phyloP scores from a whole-genome alignment of 176 grass and related monocot species.

The Avena atlantica region DNA sequence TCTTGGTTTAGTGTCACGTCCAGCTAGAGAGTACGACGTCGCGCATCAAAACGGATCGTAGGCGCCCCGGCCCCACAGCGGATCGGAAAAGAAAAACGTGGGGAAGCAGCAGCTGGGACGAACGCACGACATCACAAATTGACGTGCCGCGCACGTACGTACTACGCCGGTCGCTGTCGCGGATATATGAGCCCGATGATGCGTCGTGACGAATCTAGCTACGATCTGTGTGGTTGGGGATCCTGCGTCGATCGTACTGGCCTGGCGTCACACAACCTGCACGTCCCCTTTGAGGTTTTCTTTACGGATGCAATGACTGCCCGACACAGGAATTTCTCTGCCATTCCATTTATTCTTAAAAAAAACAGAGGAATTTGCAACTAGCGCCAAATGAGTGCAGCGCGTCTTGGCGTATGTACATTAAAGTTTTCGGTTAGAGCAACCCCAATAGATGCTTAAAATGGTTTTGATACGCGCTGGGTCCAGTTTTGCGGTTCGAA shows the following conservation, averaged over 20 bases:
- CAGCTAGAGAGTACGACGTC: not conserved
- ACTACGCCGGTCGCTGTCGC: not conserved
- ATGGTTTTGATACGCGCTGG: too few species aligned
- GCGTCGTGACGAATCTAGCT: constrained; percentile 5
- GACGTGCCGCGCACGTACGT: not conserved
- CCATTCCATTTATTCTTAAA: too few species aligned
- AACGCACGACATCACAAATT: not conserved
- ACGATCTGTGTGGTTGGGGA: constrained; percentile 12
- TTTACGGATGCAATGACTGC: not conserved
- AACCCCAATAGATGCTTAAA: too few species aligned
- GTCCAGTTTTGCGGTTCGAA: too few species aligned
- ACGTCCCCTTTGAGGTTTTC: not conserved
- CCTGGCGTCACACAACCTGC: not conserved
- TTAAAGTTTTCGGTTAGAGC: too few species aligned
- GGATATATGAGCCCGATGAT: not conserved
- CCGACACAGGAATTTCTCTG: too few species aligned
- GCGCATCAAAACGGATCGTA: not conserved
- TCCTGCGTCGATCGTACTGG: not conserved
- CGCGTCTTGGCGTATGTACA: too few species aligned
- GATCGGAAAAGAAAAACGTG: constrained; percentile 23
- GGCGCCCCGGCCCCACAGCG: not conserved
- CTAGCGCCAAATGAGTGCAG: too few species aligned
- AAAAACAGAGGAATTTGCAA: too few species aligned
- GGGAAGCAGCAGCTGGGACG: not conserved
- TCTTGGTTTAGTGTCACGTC: too few species aligned